phyloP scores from a whole-genome alignment of 2,329 filamentous ascomycete species.

The Pyrenophora graminea region DNA sequence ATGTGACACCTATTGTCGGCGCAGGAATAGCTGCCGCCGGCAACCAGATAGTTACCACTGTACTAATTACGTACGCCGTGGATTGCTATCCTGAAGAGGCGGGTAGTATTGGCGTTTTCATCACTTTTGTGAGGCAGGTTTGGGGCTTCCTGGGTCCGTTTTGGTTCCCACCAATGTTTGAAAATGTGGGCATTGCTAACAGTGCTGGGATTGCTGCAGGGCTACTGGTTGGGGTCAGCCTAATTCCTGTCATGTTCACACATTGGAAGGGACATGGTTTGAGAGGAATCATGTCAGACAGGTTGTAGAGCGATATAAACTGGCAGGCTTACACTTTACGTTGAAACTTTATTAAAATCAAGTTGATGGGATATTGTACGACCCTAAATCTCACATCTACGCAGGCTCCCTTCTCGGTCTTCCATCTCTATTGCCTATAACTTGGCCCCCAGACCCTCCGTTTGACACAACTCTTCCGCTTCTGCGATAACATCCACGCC shows the following conservation, averaged over 20 bases:
- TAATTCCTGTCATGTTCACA: slow-evolving; percentile 30
- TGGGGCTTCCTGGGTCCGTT: slow-evolving; percentile 50
- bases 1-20: slow-evolving; percentile 61
- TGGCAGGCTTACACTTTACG: too few relatives aligned
- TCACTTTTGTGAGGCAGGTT: slow-evolving; percentile 60
- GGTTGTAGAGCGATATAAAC: slow-evolving; percentile 10
- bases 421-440: slow-evolving; percentile 15
- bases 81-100: slow-evolving; percentile 61
- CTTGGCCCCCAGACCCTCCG: slow-evolving; percentile 33
- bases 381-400: too few relatives aligned
- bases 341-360: background rate
- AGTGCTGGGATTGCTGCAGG: slow-evolving; percentile 47
- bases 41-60: slow-evolving; percentile 65
- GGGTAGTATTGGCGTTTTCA: slow-evolving; percentile 61
- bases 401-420: too few relatives aligned
- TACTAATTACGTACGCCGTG: slow-evolving; percentile 64
- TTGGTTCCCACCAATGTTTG: slow-evolving; percentile 49
- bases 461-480: slow-evolving; percentile 51
- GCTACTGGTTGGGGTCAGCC: slow-evolving; percentile 32
- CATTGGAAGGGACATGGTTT: slow-evolving; percentile 32
- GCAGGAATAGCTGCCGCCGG: slow-evolving; percentile 57
- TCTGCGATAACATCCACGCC: slow-evolving; percentile 52
- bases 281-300: slow-evolving; percentile 26
- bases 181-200: slow-evolving; percentile 40
- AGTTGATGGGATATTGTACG: too few relatives aligned